These are phyloP conservation scores for Suillus placidus DNA, from an alignment of 768 basidiomycete species.

Conservation along the genomic window DNA sequence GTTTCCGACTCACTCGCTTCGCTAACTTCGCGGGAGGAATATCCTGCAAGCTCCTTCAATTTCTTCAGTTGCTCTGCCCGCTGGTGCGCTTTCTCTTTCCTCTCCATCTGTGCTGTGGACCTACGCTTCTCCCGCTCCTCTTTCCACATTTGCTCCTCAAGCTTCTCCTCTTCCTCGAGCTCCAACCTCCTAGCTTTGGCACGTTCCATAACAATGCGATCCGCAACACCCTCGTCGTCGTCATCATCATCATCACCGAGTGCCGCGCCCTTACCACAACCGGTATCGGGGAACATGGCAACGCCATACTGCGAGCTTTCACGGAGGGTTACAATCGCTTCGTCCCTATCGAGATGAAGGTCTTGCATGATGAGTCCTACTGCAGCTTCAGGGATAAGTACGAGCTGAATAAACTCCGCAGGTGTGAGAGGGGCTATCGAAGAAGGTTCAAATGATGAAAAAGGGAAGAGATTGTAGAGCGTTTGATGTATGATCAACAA, in stretches of 20 bases:
- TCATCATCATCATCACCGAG: constrained; percentile 41
- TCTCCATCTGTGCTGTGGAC: constrained; percentile 19
- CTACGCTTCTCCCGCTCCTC: constrained; percentile 28
- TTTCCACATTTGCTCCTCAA: constrained; percentile 33
- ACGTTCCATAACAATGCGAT: constrained; percentile 48
- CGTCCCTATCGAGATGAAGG: constrained; percentile 45
- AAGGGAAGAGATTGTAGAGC: constrained; percentile 75
- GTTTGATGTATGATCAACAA: constrained; percentile 80
- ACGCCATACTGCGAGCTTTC: constrained; percentile 85
- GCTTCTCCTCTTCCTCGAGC: constrained; percentile 43
- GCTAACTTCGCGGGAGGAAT: not conserved
- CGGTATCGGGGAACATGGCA: constrained; percentile 73
- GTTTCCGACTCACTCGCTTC: constrained; percentile 24
- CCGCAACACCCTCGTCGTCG: constrained; percentile 36
- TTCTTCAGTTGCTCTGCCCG: constrained; percentile 22
- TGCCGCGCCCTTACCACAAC: constrained; percentile 28
- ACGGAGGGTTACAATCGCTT: constrained; percentile 62
- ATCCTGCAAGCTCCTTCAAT: not conserved
- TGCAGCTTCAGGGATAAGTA: constrained; percentile 91
- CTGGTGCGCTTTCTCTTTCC: constrained; percentile 24
- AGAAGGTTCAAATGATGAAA: constrained; percentile 52
- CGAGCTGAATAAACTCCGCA: constrained; percentile 76
- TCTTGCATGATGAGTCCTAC: constrained; percentile 84
- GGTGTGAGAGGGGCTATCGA: constrained; percentile 66
- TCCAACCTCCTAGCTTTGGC: constrained; percentile 44